Conservation (phyloP, 1,284 basidiomycete species). For the Sanghuangporus baumii region DNA sequence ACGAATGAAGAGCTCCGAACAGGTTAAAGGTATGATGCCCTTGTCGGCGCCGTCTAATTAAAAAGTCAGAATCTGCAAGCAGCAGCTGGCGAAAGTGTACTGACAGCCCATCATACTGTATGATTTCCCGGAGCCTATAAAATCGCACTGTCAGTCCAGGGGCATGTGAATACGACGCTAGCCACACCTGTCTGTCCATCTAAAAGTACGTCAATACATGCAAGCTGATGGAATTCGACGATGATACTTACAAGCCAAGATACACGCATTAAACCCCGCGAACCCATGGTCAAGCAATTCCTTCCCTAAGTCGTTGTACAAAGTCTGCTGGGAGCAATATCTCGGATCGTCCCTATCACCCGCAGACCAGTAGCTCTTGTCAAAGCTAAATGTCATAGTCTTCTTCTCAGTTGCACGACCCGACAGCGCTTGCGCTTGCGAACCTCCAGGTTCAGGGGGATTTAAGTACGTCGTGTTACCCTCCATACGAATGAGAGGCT, state of each 20-base stretch:
- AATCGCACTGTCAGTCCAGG: slow-evolving; percentile 11
- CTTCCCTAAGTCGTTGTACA: slow-evolving; percentile 93
- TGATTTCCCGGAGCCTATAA: slow-evolving; percentile 80
- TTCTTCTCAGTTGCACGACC: slow-evolving; percentile 85
- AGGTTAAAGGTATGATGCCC: slow-evolving; percentile 96
- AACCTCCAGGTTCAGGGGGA: slow-evolving; percentile 74
- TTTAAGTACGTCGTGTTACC: slow-evolving; percentile 88
- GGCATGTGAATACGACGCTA: slow-evolving; percentile 7
- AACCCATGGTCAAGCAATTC: slow-evolving; percentile 95
- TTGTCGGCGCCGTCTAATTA: slow-evolving; percentile 86
- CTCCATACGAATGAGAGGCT: slow-evolving; percentile 88
- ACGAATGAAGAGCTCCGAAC: slow-evolving; percentile 86
- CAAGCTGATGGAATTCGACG: slow-evolving; percentile 9
- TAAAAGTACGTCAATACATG: slow-evolving; percentile 25
- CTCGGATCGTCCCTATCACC: slow-evolving; percentile 80
- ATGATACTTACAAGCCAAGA: slow-evolving; percentile 83
- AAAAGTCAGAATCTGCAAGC: slow-evolving; percentile 17
- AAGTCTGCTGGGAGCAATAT: slow-evolving; percentile 90
- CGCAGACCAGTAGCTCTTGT: slow-evolving; percentile 95
- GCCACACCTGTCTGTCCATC: slow-evolving; percentile 82
- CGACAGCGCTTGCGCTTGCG: slow-evolving; percentile 48
- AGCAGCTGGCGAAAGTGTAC: slow-evolving; percentile 32
- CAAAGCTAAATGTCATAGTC: slow-evolving; percentile 86
- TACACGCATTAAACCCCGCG: slow-evolving; percentile 96
- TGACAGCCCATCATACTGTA: slow-evolving; percentile 99